Evolutionary conservation across 208 protist species (phyloP), one percentile per base, ranked within the genome.

Genomic region (Trypanosoma caninum): DNA sequence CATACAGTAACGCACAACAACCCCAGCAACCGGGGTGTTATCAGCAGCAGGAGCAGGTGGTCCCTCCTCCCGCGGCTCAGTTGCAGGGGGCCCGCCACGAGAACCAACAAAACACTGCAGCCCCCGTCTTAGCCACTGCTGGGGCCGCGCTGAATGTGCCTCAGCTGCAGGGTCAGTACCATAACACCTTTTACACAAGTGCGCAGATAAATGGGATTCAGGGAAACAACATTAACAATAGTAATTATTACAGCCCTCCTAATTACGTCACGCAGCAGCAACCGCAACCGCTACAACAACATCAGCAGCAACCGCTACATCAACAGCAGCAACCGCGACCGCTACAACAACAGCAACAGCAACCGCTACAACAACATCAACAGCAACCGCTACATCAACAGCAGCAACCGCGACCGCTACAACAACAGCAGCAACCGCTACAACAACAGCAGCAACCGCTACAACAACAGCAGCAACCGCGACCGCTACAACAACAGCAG

Each of bases 261-360:
- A 41, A 50, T 47, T 67, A 40, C 37, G 42, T 27, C 60, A 63
- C 34, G 45, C 55, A 6, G 41, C 56, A 48, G 33, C 44, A 69
- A 22, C 63, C 16, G 45, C 55, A 34, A 8, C 42, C 22, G 27
- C 74, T 44, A 48, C 10, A 35, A 13, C 31, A 30, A 20, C 60
- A 44, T 31, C 50, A 59, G 53, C 46, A 59, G 33, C 44, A 68
- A 34, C 41, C 5, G 34, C 48, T 18, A 37, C 38, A 27, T 30
- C 58, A 53, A 8, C 45, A 54, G 10, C 41, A 33, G 0, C 8
- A 56, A 28, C 57, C 56, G 34, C 11, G 35, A 16, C 57, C 37
- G 23, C 53, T 55, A 11, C 66, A 47, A 25, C 63, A 53, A 44
- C 45, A 4, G 48, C 25, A 41, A 20, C 20, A 51, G 42, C n/a